Evolutionary conservation across 495 filamentous ascomycete genomes (phyloP).

Genomic region (Chaetomidium leptoderma): DNA sequence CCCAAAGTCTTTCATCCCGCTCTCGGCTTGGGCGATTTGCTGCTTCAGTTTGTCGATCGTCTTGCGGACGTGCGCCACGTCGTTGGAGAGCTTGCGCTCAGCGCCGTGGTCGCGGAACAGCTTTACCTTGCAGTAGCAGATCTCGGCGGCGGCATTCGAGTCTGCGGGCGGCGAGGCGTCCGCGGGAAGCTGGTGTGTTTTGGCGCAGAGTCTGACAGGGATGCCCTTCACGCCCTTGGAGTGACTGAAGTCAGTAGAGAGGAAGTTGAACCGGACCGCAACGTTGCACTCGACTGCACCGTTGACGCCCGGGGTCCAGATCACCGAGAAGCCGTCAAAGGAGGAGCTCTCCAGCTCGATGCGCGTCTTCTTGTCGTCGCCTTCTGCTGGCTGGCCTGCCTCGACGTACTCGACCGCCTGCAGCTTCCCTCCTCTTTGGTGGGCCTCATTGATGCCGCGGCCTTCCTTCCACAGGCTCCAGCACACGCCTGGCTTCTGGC

Average conservation of each 20-base stretch:
- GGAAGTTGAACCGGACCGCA: constrained; percentile 91
- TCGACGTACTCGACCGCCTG: constrained; percentile 94
- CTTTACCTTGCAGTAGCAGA: constrained; percentile 93
- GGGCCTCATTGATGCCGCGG: constrained; percentile 80
- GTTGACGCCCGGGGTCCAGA: constrained; percentile 69
- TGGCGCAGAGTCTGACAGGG: constrained; percentile 84
- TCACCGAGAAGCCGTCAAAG: constrained; percentile 88
- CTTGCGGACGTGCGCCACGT: constrained; percentile 89
- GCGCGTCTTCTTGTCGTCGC: constrained; percentile 65
- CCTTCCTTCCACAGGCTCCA: constrained; percentile 98
- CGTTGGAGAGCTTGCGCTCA: constrained; percentile 90
- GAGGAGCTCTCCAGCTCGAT: constrained; percentile 77
- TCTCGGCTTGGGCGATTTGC: constrained; percentile 82
- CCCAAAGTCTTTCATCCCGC: constrained; percentile 80
- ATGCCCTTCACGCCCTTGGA: constrained; percentile 98
- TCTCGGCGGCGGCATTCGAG: constrained; percentile 52
- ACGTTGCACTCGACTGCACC: constrained; percentile 68
- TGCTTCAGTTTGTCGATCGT: constrained; percentile 91
- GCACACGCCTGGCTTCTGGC: constrained; percentile 72
- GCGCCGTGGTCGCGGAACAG: constrained; percentile 95
- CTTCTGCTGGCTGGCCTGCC: constrained; percentile 60
- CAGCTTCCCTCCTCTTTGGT: constrained; percentile 78
- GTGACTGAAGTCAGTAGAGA: constrained; percentile 97
- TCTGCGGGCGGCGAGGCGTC: constrained; percentile 38
- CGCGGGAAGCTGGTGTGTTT: constrained; percentile 63